These are phyloP conservation scores for Stachybotrys echinatus DNA, from an alignment of 2,329 filamentous ascomycete species.

Conservation along the genomic window DNA sequence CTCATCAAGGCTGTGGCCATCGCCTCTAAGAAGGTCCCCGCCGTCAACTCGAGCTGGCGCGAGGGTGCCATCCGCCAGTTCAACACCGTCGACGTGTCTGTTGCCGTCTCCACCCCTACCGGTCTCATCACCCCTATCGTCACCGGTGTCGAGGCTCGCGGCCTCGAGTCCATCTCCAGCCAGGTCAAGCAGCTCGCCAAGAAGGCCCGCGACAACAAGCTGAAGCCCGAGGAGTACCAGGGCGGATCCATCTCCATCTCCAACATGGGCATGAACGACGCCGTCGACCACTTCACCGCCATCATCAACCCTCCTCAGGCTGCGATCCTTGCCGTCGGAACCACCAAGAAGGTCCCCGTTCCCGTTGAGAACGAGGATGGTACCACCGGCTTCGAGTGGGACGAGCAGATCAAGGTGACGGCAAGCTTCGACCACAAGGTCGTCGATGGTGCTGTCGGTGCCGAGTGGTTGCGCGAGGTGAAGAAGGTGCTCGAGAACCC, in stretches of 20 bases:
- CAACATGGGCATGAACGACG: constrained; percentile 99
- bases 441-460: constrained; percentile 91
- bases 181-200: constrained; percentile 96
- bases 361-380: constrained; percentile 83
- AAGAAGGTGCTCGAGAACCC: constrained; percentile 99
- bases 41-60: constrained; percentile 94
- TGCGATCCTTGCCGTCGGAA: constrained; percentile 89
- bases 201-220: constrained; percentile 92
- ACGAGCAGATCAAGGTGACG: constrained; percentile 94
- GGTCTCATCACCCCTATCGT: constrained; percentile 98
- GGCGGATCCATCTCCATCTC: constrained; percentile 98
- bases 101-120: constrained; percentile 87
- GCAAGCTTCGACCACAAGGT: constrained; percentile 99
- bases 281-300: constrained; percentile 94
- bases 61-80: constrained; percentile 87
- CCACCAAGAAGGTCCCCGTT: constrained; percentile 91
- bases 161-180: constrained; percentile 80
- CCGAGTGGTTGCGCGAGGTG: constrained; percentile 92
- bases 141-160: constrained; percentile 78
- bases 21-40: constrained; percentile 88
- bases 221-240: constrained; percentile 99
- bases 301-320: constrained; percentile 99
- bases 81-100: constrained; percentile 89
- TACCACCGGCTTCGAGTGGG: constrained; percentile 71
- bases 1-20: constrained; percentile 91